Percentiles rank a stretch among this genome's conserved stretches.
Conservation (phyloP, 23 red algal species). For the Gracilariopsis chorda region DNA sequence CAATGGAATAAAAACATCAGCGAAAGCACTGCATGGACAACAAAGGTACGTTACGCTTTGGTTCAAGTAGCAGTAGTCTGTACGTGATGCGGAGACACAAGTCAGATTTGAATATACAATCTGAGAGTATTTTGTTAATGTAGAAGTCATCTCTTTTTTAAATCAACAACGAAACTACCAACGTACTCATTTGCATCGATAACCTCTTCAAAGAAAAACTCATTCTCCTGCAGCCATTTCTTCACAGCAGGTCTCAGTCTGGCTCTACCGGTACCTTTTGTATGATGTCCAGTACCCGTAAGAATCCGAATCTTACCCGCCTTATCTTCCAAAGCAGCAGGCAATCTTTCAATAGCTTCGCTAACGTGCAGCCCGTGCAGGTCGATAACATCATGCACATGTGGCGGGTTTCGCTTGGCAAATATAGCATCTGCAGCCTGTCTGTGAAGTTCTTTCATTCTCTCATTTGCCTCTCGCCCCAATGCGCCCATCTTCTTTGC, state of each 20-base stretch:
- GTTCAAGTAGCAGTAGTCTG: too few relatives aligned
- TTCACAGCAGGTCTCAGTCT: constrained; percentile 61
- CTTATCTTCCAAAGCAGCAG: constrained; percentile 33
- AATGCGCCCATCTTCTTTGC: constrained; percentile 50
- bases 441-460: constrained; percentile 60
- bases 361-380: constrained; percentile 69
- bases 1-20: too few relatives aligned
- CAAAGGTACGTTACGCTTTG: too few relatives aligned
- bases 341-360: constrained; percentile 67
- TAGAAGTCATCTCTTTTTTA: neutral
- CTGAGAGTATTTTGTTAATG: neutral
- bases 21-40: too few relatives aligned
- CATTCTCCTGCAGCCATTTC: constrained; percentile 59
- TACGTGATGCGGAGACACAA: too few relatives aligned
- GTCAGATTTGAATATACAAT: neutral
- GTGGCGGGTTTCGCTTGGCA: constrained; percentile 21
- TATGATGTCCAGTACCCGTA: constrained; percentile 67
- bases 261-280: constrained; percentile 54
- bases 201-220: constrained; percentile 74
- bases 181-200: constrained; percentile 70
- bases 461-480: constrained; percentile 62
- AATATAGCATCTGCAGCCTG: constrained; percentile 59
- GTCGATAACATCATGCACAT: constrained; percentile 59
- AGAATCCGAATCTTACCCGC: constrained; percentile 34
- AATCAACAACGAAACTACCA: constrained; percentile 59